Evolutionary conservation across 257 asterid species (phyloP), one percentile per base, ranked within the genome.

Genomic region (Scutellaria galericulata): DNA sequence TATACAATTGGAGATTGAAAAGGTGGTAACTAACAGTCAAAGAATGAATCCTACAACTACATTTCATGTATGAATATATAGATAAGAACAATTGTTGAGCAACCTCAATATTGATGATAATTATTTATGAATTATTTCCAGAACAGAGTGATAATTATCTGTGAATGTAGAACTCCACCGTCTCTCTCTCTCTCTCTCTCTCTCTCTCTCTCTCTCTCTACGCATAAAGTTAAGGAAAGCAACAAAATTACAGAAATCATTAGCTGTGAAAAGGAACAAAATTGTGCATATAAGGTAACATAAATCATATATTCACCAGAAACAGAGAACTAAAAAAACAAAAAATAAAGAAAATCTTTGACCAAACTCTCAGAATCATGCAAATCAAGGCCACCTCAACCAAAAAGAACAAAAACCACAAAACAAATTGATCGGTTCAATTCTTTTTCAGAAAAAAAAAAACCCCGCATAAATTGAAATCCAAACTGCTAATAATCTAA

Each of bases 171-270:
- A 14, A 59, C 66, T 39, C 12, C 35, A 41, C 37, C 46, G 41
- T 7, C 60, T 58, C 79, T 48, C 18, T 18, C 18, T 18, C 18
- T 18, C 18, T 18, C 18, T 64, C 63, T 67, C 71, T 62, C 64
- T 51, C 70, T 63, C 63, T 7, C n/a, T n/a, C 48, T 58, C 63
- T 67, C 71, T 62, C 64, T 51, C 70, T 63, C 63, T 7, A 57
- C 14, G 42, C 15, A 1, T 7, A 24, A 37, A 20, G 2, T 0
- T 7, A 11, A 64, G 76, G 77, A 13, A 67, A 35, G 9, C 52
- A 68, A 18, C 54, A 63, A 64, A 46, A 61, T 68, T 58, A 51
- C 66, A 66, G 51, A 55, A 61, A 52, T 52, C 55, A 53, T 27
- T 5, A 72, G 72, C 70, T 53, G 67, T 39, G 46, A 45, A 71